Percentiles rank a stretch among this genome's conserved stretches.
These are phyloP conservation scores for Trichothecium roseum DNA, from an alignment of 2,329 filamentous ascomycete genomes.

Conservation along the genomic window DNA sequence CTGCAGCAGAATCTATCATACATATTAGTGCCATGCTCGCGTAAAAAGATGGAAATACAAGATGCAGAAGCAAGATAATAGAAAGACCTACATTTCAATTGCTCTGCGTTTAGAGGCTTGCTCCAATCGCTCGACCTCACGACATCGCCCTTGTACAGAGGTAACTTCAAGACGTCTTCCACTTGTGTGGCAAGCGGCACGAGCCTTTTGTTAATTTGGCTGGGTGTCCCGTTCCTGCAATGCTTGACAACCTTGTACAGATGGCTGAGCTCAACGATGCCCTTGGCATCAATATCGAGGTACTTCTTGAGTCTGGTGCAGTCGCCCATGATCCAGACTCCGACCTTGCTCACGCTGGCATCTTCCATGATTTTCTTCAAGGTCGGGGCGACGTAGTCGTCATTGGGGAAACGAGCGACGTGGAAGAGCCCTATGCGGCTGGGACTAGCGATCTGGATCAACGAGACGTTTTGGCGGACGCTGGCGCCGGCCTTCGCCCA, in stretches of 20 bases:
- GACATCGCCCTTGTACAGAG: constrained; percentile 60
- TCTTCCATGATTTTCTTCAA: constrained; percentile 66
- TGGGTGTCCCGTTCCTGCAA: constrained; percentile 36
- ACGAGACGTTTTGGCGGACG: constrained; percentile 60
- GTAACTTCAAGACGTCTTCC: constrained; percentile 58
- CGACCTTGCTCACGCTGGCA: constrained; percentile 58
- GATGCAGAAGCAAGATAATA: no score
- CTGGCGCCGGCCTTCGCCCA: constrained; percentile 34
- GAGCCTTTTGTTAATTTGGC: constrained; percentile 53
- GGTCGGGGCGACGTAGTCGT: constrained; percentile 57
- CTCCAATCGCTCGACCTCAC: constrained; percentile 73
- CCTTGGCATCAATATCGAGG: constrained; percentile 53
- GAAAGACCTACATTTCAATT: constrained; percentile 64
- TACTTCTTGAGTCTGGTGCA: constrained; percentile 57
- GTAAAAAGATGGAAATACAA: no score
- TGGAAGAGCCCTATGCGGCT: constrained; percentile 75
- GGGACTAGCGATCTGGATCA: constrained; percentile 74
- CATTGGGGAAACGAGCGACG: constrained; percentile 49
- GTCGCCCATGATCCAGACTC: constrained; percentile 66
- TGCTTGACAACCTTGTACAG: constrained; percentile 69
- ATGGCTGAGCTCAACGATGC: constrained; percentile 74
- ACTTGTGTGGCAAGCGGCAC: constrained; percentile 62
- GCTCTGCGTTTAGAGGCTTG: constrained; percentile 45
- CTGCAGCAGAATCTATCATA: constrained; percentile 59
- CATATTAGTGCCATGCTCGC: constrained; percentile 1